Base-by-base conservation (phyloP, 2,329 filamentous ascomycete genomes). In the Septoria linicola region DNA sequence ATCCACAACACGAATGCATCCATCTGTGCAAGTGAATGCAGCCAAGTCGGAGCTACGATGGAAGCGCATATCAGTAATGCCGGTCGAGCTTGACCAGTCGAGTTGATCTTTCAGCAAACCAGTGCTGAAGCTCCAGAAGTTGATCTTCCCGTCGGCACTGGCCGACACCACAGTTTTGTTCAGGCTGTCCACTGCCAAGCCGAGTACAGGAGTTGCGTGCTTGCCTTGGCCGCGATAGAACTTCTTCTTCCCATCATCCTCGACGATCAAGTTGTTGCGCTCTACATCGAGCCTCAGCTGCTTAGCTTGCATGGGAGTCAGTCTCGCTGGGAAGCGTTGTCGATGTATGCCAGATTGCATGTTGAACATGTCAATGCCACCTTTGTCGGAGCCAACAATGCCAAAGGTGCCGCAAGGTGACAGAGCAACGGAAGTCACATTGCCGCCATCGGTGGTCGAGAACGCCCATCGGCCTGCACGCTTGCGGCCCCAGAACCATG, bases 401-500 rank as follows among this genome's bases (percentile, higher is more conserved):
- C 91, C 91, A 74, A 99, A 99, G 1, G 88, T 96, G 50, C 93
- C 93, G 64, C 93, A 99, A 1, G 89, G 81, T 47, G 89, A 96
- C 54, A 99, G 86, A 8, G 90, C 82, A 16, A 99, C 89, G 46
- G 88, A 92, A 58, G 74, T 80, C 30, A 96, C 92, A 63, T 89
- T 81, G n/a, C 83, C 80, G 14, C 82, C 81, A 70, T 99, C 93
- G 34, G 86, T 81, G 0, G 91, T 96, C 59, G 88, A 84, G 61
- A 99, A 89, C 0, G 88, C 86, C 93, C 93, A 99, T 57, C 93
- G 80, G 8, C 93, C 93, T 41, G 93, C 91, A 63, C 87, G 84
- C 72, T 95, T 96, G 50, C 89, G 85, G 4, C 92, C 93, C 91
- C 93, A 97, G 72, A 96, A 96, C 93, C 93, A 99, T 1, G 93